These are phyloP conservation scores for Ustilago curta DNA, from an alignment of 1,284 basidiomycete species.

Conservation along the genomic window DNA sequence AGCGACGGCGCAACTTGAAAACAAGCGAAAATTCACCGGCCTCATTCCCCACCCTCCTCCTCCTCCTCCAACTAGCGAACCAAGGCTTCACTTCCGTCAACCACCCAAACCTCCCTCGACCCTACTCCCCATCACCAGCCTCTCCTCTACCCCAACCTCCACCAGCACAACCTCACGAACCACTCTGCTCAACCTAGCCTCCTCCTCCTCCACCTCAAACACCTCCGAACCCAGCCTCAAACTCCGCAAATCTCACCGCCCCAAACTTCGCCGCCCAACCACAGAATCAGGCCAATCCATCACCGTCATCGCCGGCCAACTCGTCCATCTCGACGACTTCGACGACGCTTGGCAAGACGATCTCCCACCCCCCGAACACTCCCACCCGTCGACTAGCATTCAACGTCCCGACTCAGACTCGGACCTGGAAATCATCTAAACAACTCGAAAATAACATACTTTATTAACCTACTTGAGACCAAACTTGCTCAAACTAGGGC, in stretches of 20 bases:
- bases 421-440: slow-evolving; percentile 41
- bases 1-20: slow-evolving; percentile 8
- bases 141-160: neutral
- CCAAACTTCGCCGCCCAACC: slow-evolving; percentile 29
- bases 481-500: slow-evolving; percentile 47
- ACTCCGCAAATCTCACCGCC: slow-evolving; percentile 31
- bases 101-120: neutral
- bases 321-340: slow-evolving; percentile 34
- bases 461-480: slow-evolving; percentile 32
- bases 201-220: neutral
- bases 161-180: slow-evolving; percentile 13
- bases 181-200: slow-evolving; percentile 31
- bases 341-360: slow-evolving; percentile 40
- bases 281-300: slow-evolving; percentile 9
- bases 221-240: slow-evolving; percentile 23
- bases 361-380: slow-evolving; percentile 1
- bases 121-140: slow-evolving; percentile 16
- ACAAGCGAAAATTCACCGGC: slow-evolving; percentile 38
- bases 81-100: slow-evolving; percentile 23
- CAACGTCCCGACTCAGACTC: slow-evolving; percentile 14
- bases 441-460: neutral
- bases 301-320: slow-evolving; percentile 32
- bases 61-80: neutral
- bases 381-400: neutral
- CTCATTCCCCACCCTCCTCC: neutral